These are phyloP conservation scores for Polytrichum commune DNA, from an alignment of 225 moss, liverwort and hornwort genomes.

Conservation along the genomic window DNA sequence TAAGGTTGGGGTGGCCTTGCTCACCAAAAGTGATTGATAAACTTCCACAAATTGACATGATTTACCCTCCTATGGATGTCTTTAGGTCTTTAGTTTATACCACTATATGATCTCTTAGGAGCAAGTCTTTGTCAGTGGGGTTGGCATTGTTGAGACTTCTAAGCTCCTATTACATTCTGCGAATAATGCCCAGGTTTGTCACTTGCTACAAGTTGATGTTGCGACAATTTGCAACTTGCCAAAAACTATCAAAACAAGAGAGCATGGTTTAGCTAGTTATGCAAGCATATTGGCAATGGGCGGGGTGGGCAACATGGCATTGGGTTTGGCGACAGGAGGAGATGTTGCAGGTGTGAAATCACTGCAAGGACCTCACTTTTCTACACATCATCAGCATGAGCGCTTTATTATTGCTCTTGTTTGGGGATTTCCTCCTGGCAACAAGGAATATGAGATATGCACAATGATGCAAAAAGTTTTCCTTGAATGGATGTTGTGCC, in stretches of 20 bases:
- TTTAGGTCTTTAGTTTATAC: too few species aligned
- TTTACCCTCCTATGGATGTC: too few species aligned
- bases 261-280: conserved; percentile 47
- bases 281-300: conserved; percentile 52
- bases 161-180: neutral
- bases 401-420: conserved; percentile 31
- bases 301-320: conserved; percentile 54
- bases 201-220: conserved; percentile 46
- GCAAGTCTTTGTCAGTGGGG: neutral
- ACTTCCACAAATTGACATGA: too few species aligned
- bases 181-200: conserved; percentile 43
- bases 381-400: conserved; percentile 15
- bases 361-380: conserved; percentile 16
- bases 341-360: conserved; percentile 43
- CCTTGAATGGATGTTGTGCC: conserved; percentile 28
- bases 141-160: neutral
- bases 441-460: conserved; percentile 28
- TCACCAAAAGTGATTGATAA: too few species aligned
- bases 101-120: too few species aligned
- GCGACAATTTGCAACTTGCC: conserved; percentile 35
- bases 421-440: conserved; percentile 50
- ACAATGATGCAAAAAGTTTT: conserved; percentile 44
- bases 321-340: conserved; percentile 39
- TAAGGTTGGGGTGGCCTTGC: too few species aligned
- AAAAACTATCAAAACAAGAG: conserved; percentile 34